A percentile compares a stretch with the other conserved stretches of the same genome.
These are phyloP conservation scores for Melampsora larici-populina DNA, from an alignment of 1,284 basidiomycete species.

Conservation along the genomic window DNA sequence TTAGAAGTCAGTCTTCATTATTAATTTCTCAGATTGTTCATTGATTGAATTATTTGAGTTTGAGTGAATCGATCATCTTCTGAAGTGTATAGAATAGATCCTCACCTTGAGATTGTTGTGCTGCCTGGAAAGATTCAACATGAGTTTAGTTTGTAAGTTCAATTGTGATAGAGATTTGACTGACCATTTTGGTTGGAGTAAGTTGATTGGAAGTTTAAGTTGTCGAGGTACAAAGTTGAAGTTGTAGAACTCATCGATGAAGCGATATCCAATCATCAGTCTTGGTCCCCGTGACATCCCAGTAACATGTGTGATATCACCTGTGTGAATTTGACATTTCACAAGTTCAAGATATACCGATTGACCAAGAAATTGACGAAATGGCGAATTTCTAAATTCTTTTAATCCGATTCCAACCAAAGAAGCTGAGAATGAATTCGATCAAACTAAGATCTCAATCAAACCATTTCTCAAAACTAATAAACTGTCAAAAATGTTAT, in stretches of 20 bases:
- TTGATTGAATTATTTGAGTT: neutral
- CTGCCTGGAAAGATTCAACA: neutral
- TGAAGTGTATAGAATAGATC: neutral
- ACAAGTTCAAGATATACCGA: neutral
- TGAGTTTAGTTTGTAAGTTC: no score
- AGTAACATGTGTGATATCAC: neutral
- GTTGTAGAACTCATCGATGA: neutral
- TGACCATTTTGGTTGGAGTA: neutral
- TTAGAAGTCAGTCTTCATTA: neutral
- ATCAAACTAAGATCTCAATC: no score
- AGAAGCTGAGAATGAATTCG: neutral
- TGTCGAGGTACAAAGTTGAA: neutral
- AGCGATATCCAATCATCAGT: no score
- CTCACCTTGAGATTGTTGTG: conserved; percentile 41
- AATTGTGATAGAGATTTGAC: neutral
- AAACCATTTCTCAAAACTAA: no score
- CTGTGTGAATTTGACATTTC: neutral
- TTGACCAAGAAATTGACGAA: no score
- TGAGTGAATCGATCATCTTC: no score
- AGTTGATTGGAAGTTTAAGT: neutral
- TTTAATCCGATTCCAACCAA: no score
- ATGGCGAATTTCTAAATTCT: no score
- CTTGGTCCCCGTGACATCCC: neutral
- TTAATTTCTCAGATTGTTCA: no score
- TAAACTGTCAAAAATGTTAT: neutral